A percentile compares a stretch with the other conserved stretches of the same genome.
These are phyloP conservation scores for Stenogyne calaminthoides DNA, from an alignment of 305 asterid species.

Conservation along the genomic window DNA sequence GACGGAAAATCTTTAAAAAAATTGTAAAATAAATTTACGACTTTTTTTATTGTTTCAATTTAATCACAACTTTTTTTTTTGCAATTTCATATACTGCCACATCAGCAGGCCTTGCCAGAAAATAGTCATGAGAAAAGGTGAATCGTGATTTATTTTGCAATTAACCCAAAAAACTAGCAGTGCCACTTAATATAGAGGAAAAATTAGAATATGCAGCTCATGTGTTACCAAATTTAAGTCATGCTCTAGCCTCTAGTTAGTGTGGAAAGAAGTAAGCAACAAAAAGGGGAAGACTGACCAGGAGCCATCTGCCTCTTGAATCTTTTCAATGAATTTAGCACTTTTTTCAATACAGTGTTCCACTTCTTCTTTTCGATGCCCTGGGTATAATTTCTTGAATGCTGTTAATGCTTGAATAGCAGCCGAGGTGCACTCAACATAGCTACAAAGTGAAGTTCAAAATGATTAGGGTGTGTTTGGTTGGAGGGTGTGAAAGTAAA, in stretches of 20 bases:
- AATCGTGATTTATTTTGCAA: too few species aligned
- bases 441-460: constrained; percentile 51
- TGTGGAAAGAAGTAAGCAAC: constrained; percentile 5
- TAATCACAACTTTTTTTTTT: too few species aligned
- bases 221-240: constrained; percentile 5
- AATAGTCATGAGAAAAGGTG: too few species aligned
- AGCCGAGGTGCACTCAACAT: constrained; percentile 98
- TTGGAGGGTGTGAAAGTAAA: not conserved
- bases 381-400: constrained; percentile 88
- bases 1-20: too few species aligned
- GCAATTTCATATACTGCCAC: too few species aligned
- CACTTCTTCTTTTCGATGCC: constrained; percentile 83
- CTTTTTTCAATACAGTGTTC: constrained; percentile 69
- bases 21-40: too few species aligned
- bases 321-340: constrained; percentile 72
- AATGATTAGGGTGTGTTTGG: constrained; percentile 15
- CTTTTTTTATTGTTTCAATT: too few species aligned
- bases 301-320: constrained; percentile 92
- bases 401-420: constrained; percentile 85
- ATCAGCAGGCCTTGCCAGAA: too few species aligned
- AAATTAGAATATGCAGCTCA: constrained; percentile 19
- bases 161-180: not conserved
- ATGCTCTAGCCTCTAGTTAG: not conserved
- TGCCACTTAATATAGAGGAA: constrained; percentile 13
- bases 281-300: constrained; percentile 64